Evolutionary conservation across 805 yeast species (phyloP).

Genomic region (Saccharomycopsis fibuligera): DNA sequence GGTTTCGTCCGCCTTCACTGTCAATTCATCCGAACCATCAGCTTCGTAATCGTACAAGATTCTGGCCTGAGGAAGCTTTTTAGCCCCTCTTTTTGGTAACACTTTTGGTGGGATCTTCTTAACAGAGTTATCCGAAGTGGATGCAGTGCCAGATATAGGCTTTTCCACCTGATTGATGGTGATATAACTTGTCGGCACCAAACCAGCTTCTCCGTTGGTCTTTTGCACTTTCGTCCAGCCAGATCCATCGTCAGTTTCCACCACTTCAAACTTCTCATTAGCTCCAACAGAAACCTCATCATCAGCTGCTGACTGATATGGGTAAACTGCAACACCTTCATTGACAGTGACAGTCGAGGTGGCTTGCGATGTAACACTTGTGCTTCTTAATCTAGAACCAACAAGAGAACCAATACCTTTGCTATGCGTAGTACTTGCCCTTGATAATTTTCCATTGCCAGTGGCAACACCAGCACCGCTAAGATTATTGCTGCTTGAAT

Average conservation of each 20-base stretch:
- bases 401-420: not conserved
- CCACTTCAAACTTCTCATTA: slow-evolving; percentile 55
- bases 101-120: slow-evolving; percentile 62
- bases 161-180: slow-evolving; percentile 31
- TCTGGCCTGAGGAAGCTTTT: slow-evolving; percentile 53
- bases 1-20: slow-evolving; percentile 65
- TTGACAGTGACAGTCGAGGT: slow-evolving; percentile 8
- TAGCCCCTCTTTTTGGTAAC: slow-evolving; percentile 71
- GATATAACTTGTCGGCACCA: slow-evolving; percentile 81
- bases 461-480: not conserved
- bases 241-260: slow-evolving; percentile 74
- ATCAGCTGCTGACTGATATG: slow-evolving; percentile 59
- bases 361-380: not conserved
- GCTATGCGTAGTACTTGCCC: not conserved
- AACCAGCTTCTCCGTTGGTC: slow-evolving; percentile 50
- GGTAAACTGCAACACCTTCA: slow-evolving; percentile 50
- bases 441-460: not conserved
- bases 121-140: slow-evolving; percentile 18
- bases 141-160: slow-evolving; percentile 25
- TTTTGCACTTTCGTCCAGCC: slow-evolving; percentile 81
- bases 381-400: not conserved
- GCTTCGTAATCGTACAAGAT: slow-evolving; percentile 75
- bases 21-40: slow-evolving; percentile 73
- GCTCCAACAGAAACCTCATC: slow-evolving; percentile 64
- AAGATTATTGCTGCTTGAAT: not conserved